Evolutionary conservation across 2,329 filamentous ascomycete species (phyloP).

Genomic region (Fusarium concolor): DNA sequence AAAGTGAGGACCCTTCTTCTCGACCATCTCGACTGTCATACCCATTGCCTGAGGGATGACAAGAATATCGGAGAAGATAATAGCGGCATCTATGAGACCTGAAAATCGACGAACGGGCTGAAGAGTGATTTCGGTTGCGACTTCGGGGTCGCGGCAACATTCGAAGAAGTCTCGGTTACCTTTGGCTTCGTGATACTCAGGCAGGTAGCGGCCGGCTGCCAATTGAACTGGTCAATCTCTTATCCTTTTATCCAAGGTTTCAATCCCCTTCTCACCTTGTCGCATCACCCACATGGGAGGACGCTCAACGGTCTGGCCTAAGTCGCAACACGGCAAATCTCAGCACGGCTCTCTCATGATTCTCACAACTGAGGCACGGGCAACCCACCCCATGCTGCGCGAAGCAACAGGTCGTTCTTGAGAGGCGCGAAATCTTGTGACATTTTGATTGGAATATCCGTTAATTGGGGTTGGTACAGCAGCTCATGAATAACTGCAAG

Average conservation of each 20-base stretch:
- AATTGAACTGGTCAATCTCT: constrained; percentile 16
- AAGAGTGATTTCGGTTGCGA: constrained; percentile 91
- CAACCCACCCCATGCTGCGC: constrained; percentile 84
- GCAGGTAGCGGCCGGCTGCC: constrained; percentile 92
- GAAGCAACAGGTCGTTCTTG: constrained; percentile 91
- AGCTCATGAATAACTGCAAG: constrained; percentile 15
- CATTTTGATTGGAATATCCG: constrained; percentile 62
- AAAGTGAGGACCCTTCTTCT: constrained; percentile 96
- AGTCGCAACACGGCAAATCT: constrained; percentile 34
- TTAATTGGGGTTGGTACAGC: constrained; percentile 6
- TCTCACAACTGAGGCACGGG: constrained; percentile 8
- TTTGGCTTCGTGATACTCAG: constrained; percentile 97
- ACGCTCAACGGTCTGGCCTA: constrained; percentile 90
- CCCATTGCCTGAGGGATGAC: constrained; percentile 98
- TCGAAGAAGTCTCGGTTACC: constrained; percentile 94
- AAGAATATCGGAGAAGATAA: constrained; percentile 98
- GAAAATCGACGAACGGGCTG: constrained; percentile 94
- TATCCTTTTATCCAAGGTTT: constrained; percentile 4
- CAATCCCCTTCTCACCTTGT: constrained; percentile 74
- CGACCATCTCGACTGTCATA: constrained; percentile 98
- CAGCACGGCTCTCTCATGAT: constrained; percentile 36
- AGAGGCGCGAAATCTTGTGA: constrained; percentile 80
- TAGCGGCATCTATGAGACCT: constrained; percentile 93
- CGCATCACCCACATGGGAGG: constrained; percentile 99
- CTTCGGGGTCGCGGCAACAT: constrained; percentile 92